These are phyloP conservation scores for Daldinia caldariorum DNA, from an alignment of 495 filamentous ascomycete genomes.

Conservation along the genomic window DNA sequence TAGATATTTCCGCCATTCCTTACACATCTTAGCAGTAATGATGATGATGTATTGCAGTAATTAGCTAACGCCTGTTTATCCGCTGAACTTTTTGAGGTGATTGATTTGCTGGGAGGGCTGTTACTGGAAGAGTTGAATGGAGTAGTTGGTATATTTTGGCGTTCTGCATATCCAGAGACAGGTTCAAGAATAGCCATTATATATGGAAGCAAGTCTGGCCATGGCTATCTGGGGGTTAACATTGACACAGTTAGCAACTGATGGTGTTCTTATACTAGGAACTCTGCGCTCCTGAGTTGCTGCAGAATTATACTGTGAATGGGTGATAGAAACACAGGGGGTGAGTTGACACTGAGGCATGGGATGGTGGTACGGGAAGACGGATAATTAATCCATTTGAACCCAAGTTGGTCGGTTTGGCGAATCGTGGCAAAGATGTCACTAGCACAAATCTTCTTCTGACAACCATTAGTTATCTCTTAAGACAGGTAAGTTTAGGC, in stretches of 20 bases:
- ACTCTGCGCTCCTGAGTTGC: neutral
- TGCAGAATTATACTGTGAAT: neutral
- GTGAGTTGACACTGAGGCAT: neutral
- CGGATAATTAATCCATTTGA: neutral
- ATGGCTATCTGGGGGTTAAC: neutral
- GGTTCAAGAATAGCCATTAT: neutral
- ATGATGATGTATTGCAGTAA: neutral
- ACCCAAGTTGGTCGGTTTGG: no score
- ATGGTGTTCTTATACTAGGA: neutral
- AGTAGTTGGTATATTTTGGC: neutral
- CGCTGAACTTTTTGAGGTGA: no score
- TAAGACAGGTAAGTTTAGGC: no score
- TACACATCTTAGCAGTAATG: slow-evolving; percentile 8
- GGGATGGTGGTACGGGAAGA: neutral
- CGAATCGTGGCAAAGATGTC: no score
- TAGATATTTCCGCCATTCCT: neutral
- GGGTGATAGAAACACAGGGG: neutral
- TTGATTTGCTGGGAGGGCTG: neutral
- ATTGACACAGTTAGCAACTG: neutral
- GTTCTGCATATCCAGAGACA: neutral
- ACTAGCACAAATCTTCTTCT: no score
- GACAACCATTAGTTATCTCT: no score
- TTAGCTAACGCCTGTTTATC: neutral
- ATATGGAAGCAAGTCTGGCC: neutral
- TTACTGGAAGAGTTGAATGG: neutral